Evolutionary conservation across 2,329 filamentous ascomycete species (phyloP), one percentile per base, ranked within the genome.

Genomic region (Lecanoromycetidae sp.): DNA sequence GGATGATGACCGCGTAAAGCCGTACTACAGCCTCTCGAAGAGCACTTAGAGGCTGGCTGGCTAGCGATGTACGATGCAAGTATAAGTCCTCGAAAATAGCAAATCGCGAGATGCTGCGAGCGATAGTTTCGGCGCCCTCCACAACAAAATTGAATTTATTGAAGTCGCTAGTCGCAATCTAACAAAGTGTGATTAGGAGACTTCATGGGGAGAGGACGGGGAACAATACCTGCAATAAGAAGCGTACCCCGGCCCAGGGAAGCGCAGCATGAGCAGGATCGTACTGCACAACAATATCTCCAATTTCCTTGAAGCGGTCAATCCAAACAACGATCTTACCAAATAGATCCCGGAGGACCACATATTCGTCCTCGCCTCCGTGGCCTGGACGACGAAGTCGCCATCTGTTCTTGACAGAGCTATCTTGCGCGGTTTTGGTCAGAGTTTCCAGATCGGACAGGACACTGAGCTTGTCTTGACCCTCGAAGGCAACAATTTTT

Each of bases 241-340:
- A 49, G 8, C 46, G 44, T 13, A 55, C 44, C 10, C 40, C 44
- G 7, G 52, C 52, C 53, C 52, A 55, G 9, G 52, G 53, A n/a
- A 55, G 42, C 9, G 47, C 52, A 19, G 50, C 50, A 43, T 51
- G 44, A 5, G 19, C 29, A 4, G 52, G 50, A 22, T 51, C 45
- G 36, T 45, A 48, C 33, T 49, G 49, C 10, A 46, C 50, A 22
- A 19, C 45, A 5, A 53, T 30, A 40, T 54, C 49, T 6, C 40
- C 51, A 13, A 52, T 46, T 2, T 17, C 35, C 19, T 49, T 48
- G 25, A 53, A 53, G 35, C 51, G 51, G 12, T 53, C 26, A 10
- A 53, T 30, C 51, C 52, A 61, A 9, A 29, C 22, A 32, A 56
- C 29, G n/a, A 60, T 54, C 46, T 60, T 60, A 19, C 52, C 53